These are phyloP conservation scores for Phlyctochytrium arcticum DNA, from an alignment of 192 early-diverging fungal species.

Conservation along the genomic window DNA sequence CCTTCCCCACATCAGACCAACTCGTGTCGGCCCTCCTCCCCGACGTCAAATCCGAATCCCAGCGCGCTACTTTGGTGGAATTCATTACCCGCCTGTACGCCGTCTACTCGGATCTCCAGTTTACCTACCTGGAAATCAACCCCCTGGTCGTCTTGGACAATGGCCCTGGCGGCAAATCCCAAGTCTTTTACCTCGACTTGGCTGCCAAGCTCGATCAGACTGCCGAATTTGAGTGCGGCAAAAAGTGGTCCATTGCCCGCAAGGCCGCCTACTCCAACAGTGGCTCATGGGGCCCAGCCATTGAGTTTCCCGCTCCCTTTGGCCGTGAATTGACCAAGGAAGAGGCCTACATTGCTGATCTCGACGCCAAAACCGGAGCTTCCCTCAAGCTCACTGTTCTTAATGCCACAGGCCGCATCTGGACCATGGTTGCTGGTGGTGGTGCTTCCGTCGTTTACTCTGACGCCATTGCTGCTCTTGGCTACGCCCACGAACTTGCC, in stretches of 20 bases:
- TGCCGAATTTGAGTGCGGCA: conserved; percentile 92
- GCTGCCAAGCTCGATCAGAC: conserved; percentile 99
- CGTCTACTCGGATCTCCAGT: conserved; percentile 95
- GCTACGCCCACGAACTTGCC: conserved; percentile 89
- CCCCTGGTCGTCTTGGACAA: conserved; percentile 90
- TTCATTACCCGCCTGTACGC: conserved; percentile 91
- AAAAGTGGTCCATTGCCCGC: conserved; percentile 92
- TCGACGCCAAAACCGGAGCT: conserved; percentile 98
- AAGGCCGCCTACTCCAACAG: conserved; percentile 47
- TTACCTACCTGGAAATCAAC: conserved; percentile 99
- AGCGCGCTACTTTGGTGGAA: conserved; percentile 76
- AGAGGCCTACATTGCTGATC: conserved; percentile 96
- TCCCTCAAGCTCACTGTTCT: conserved; percentile 97
- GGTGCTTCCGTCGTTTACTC: conserved; percentile 98
- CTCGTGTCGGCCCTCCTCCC: conserved; percentile 57
- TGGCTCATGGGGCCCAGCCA: conserved; percentile 70
- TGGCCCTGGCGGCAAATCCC: conserved; percentile 41
- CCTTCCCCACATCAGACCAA: conserved; percentile 63
- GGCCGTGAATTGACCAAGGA: conserved; percentile 94
- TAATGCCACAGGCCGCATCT: conserved; percentile 92
- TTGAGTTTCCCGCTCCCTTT: conserved; percentile 98
- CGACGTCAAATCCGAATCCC: conserved; percentile 21
- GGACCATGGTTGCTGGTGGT: conserved; percentile 99
- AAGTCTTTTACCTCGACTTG: conserved; percentile 91
- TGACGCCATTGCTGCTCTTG: conserved; percentile 97